phyloP scores from a whole-genome alignment of 2,329 filamentous ascomycete genomes.

The Arachnomyces sp. region DNA sequence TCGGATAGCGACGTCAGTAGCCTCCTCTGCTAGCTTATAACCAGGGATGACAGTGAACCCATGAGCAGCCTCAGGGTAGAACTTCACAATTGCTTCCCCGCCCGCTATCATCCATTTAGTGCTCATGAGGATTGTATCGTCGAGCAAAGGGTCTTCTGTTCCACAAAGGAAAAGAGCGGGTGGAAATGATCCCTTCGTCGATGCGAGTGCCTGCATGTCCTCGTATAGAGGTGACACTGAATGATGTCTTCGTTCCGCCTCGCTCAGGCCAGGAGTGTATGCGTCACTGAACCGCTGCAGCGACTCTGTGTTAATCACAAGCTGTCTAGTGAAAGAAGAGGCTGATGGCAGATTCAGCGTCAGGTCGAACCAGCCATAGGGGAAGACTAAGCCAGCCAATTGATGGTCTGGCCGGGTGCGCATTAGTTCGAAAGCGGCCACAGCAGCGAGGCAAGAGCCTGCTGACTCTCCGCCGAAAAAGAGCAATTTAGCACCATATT shows the following conservation, averaged over 20 bases:
- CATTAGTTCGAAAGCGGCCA: conserved; percentile 42
- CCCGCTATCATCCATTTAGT: conserved; percentile 47
- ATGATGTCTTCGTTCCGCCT: conserved; percentile 33
- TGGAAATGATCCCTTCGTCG: conserved; percentile 32
- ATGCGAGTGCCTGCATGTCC: conserved; percentile 27
- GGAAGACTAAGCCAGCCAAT: conserved; percentile 42
- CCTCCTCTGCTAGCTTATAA: no score
- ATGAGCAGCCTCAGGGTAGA: conserved; percentile 48
- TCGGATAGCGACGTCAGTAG: no score
- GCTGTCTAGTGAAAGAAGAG: conserved; percentile 24
- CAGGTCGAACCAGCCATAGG: conserved; percentile 45
- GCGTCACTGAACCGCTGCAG: conserved; percentile 41
- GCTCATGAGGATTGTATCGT: conserved; percentile 47
- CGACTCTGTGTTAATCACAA: conserved; percentile 34
- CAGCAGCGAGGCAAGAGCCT: conserved; percentile 42
- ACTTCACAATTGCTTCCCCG: conserved; percentile 43
- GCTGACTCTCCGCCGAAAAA: conserved; percentile 46
- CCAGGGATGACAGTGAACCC: conserved; percentile 38
- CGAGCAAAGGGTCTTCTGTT: conserved; percentile 46
- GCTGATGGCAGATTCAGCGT: conserved; percentile 32
- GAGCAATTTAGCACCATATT: conserved; percentile 35
- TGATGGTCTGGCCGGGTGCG: conserved; percentile 28
- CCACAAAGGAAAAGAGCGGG: conserved; percentile 48
- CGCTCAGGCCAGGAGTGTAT: conserved; percentile 36
- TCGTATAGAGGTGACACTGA: conserved; percentile 44